Percentiles rank a stretch among this genome's conserved stretches.
Conservation (phyloP, 2,329 filamentous ascomycete species). For the Graphilbum sp. region DNA sequence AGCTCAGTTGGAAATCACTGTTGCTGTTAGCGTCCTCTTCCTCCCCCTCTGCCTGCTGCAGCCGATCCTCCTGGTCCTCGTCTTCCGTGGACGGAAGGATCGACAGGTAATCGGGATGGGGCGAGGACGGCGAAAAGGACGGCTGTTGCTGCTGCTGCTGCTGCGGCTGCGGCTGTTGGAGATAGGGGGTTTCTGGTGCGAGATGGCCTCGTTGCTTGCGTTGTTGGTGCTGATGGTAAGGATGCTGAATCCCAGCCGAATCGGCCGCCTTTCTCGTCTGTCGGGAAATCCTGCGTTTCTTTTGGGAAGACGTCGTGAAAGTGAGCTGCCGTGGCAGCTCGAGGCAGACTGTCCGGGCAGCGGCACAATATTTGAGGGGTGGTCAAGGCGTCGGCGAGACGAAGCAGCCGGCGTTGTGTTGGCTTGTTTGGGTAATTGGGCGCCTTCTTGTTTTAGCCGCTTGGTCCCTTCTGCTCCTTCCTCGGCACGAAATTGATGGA, state of each 20-base stretch:
- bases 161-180: not conserved
- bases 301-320: slow-evolving; percentile 56
- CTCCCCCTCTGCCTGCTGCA: not conserved
- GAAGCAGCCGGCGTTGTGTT: too few species aligned
- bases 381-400: too few species aligned
- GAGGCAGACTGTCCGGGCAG: slow-evolving; percentile 12
- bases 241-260: slow-evolving; percentile 11
- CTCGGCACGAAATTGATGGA: too few species aligned
- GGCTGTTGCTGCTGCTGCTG: not conserved
- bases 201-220: slow-evolving; percentile 3
- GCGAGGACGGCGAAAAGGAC: too few species aligned
- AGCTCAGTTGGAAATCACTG: slow-evolving; percentile 26
- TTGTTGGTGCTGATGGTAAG: not conserved
- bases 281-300: slow-evolving; percentile 53
- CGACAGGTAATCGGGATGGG: not conserved
- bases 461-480: too few species aligned
- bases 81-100: slow-evolving; percentile 9
- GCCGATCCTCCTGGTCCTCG: not conserved
- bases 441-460: too few species aligned
- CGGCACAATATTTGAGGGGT: too few species aligned
- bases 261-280: slow-evolving; percentile 24
- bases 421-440: too few species aligned
- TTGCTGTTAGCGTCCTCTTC: slow-evolving; percentile 11
- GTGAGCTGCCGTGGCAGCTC: slow-evolving; percentile 52
- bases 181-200: too few species aligned